phyloP scores from a whole-genome alignment of 1,139 yeast genomes.

The Schizosaccharomyces versatilis region DNA sequence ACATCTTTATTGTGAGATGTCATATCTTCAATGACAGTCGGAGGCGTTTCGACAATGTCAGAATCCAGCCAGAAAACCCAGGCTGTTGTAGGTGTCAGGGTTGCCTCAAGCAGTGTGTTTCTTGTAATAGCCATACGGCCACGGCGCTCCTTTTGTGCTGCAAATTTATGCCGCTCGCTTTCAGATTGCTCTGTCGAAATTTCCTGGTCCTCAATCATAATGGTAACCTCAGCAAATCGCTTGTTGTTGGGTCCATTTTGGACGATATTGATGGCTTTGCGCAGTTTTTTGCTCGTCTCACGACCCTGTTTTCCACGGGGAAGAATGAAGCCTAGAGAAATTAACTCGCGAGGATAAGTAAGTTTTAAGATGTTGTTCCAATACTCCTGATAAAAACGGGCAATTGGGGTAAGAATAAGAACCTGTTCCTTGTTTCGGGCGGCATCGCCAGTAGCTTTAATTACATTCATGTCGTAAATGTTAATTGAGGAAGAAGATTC shows the following conservation, averaged over 20 bases:
- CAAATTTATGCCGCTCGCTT: slow-evolving; percentile 26
- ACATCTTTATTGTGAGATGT: slow-evolving; percentile 72
- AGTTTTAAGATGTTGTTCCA: slow-evolving; percentile 63
- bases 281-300: slow-evolving; percentile 44
- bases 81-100: slow-evolving; percentile 68
- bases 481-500: background rate
- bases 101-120: slow-evolving; percentile 73
- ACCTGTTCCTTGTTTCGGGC: slow-evolving; percentile 48
- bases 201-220: slow-evolving; percentile 74
- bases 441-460: slow-evolving; percentile 6
- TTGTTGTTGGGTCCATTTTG: slow-evolving; percentile 36
- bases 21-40: slow-evolving; percentile 62
- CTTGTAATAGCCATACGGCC: slow-evolving; percentile 82
- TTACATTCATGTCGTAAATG: slow-evolving; percentile 1
- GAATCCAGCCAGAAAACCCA: slow-evolving; percentile 95
- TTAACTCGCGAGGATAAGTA: slow-evolving; percentile 60
- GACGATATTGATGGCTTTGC: slow-evolving; percentile 46
- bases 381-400: slow-evolving; percentile 59
- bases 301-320: slow-evolving; percentile 72
- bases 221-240: slow-evolving; percentile 58
- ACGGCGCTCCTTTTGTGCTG: slow-evolving; percentile 76
- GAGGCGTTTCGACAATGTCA: slow-evolving; percentile 75
- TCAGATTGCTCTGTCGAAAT: slow-evolving; percentile 32
- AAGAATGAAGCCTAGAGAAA: slow-evolving; percentile 75
- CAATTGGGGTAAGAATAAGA: slow-evolving; percentile 68